Conservation (phyloP, 257 asterid genomes). For the Solanum paucissectum region DNA sequence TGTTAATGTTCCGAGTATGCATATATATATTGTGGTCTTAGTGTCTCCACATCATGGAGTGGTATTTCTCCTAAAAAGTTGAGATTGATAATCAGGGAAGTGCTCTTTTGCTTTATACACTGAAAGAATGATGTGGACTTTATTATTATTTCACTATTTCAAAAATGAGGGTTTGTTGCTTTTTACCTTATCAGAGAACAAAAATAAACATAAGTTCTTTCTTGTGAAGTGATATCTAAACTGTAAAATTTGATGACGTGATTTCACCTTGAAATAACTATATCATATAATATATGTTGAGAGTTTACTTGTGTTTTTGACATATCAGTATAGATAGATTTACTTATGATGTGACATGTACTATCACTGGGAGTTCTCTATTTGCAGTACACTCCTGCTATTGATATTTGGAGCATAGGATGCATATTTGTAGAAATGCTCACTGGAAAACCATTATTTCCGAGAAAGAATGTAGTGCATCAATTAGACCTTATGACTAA, state of each 20-base stretch:
- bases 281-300: background rate
- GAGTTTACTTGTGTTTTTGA: background rate
- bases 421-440: conserved; percentile 94
- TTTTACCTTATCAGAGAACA: background rate
- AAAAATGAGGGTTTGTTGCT: background rate
- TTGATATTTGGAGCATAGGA: conserved; percentile 94
- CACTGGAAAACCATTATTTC: conserved; percentile 73
- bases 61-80: background rate
- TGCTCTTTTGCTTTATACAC: background rate
- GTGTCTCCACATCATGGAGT: background rate
- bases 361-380: background rate
- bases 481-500: conserved; percentile 41
- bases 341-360: background rate
- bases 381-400: conserved; percentile 85
- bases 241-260: too few species aligned
- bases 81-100: background rate
- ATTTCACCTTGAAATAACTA: background rate
- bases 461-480: conserved; percentile 67
- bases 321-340: background rate
- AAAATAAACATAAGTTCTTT: background rate
- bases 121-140: background rate
- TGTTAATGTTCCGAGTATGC: background rate
- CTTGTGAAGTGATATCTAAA: background rate
- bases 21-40: too few species aligned
- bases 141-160: background rate